These are phyloP conservation scores for Sporothrix pseudoabietina DNA, from an alignment of 2,329 filamentous ascomycete genomes.

Conservation along the genomic window DNA sequence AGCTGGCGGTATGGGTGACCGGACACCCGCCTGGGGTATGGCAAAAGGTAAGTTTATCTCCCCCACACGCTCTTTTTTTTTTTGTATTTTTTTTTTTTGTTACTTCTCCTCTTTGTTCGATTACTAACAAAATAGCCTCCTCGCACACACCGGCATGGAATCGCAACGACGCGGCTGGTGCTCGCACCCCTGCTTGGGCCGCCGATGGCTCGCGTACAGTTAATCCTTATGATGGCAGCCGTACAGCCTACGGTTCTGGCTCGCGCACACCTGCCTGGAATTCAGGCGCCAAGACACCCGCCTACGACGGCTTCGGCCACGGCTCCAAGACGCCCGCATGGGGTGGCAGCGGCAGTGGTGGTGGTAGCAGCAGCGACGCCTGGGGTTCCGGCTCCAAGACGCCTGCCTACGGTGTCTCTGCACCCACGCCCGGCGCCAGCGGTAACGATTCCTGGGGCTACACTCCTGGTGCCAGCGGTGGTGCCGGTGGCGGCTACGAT, in stretches of 20 bases:
- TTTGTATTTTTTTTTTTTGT: background rate
- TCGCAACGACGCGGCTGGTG: conserved; percentile 55
- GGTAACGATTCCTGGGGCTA: conserved; percentile 51
- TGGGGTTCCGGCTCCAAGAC: conserved; percentile 66
- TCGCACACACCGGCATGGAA: conserved; percentile 65
- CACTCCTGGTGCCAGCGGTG: conserved; percentile 53
- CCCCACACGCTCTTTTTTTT: background rate
- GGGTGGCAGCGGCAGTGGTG: conserved; percentile 36
- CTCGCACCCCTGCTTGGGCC: conserved; percentile 69
- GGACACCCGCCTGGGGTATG: conserved; percentile 75
- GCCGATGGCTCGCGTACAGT: conserved; percentile 66
- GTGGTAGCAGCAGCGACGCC: conserved; percentile 29
- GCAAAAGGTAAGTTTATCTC: conserved; percentile 60
- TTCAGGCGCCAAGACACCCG: conserved; percentile 73
- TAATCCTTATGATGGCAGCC: conserved; percentile 72
- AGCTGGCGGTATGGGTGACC: conserved; percentile 59
- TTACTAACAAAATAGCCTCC: conserved; percentile 51
- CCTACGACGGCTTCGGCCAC: conserved; percentile 63
- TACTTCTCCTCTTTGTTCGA: too few relatives aligned
- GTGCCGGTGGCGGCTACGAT: conserved; percentile 58
- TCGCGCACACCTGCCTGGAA: conserved; percentile 76
- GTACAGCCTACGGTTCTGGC: conserved; percentile 75
- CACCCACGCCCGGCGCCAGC: conserved; percentile 57
- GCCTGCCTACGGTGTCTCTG: conserved; percentile 67
- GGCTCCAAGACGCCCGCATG: conserved; percentile 72